Evolutionary conservation across 1,139 yeast species (phyloP), one percentile per base, ranked within the genome.

Genomic region (Pneumocystis sp.): DNA sequence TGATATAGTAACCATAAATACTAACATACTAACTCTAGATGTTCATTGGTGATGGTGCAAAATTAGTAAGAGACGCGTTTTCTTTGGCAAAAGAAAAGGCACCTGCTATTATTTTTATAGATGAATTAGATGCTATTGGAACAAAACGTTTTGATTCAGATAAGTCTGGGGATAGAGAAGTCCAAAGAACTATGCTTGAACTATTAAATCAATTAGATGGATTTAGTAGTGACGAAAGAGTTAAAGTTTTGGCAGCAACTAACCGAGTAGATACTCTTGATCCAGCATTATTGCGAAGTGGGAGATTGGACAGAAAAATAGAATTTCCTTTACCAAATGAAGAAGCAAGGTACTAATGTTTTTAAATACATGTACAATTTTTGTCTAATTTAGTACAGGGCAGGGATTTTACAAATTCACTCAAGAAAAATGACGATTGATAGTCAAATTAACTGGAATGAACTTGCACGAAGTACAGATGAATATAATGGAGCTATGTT

Each of bases 31-130:
- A 59, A 21, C 25, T 12, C 2, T 25, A 68, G 67, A 93, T 93
- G 98, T 95, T 91, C 73, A 95, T 95, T 75, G 99, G 99, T 74
- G 99, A 93, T 76, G 98, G 98, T 77, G 98, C 98, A 66, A 93
- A 93, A 77, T 81, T 93, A 71, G 97, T 93, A 64, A 86, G 99
- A 73, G 98, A 93, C 77, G 98, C 98, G 1, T 93, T 93, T 77
- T 97, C 96, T n/a, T 80, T 93, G 70, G 98, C 98, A 65, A 95
- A 93, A 75, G 98, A 95, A 76, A 93, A 93, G 76, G 96, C 98
- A 0, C 98, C 99, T 64, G 89, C 98, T 63, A 93, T 93, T 74
- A 93, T 93, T 68, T 93, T 93, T 76, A 93, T 93, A 73, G 98
- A 93, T 78, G 98, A 93, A 79, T 82, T 93, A 77, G 99, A 93